Evolutionary conservation across 257 asterid genomes (phyloP).

Genomic region (Osmanthus fragrans): DNA sequence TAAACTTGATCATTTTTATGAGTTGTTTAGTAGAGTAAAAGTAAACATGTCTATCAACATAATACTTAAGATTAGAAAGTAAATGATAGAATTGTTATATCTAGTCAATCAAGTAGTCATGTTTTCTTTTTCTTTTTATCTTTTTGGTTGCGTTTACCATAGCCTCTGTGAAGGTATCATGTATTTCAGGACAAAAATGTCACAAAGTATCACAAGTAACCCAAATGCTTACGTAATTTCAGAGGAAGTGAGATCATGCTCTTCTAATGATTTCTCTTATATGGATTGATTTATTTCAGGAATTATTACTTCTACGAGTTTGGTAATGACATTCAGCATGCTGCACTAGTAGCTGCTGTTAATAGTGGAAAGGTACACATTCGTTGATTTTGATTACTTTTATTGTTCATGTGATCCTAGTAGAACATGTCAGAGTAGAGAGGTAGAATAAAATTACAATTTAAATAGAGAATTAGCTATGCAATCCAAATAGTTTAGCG

Average conservation of each 20-base stretch:
- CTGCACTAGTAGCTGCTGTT: slow-evolving; percentile 84
- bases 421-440: neutral
- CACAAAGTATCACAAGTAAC: neutral
- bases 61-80: neutral
- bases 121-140: neutral
- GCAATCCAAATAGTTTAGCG: neutral
- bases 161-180: neutral
- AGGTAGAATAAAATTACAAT: neutral
- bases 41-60: neutral
- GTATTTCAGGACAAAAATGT: neutral
- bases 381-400: neutral
- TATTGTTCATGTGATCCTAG: neutral
- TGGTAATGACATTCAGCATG: slow-evolving; percentile 62
- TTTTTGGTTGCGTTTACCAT: neutral
- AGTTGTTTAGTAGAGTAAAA: neutral
- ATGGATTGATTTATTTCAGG: slow-evolving; percentile 47
- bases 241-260: neutral
- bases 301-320: slow-evolving; percentile 90
- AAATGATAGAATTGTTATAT: neutral
- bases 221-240: neutral
- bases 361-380: slow-evolving; percentile 65
- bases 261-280: neutral
- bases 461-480: neutral
- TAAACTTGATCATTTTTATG: neutral
- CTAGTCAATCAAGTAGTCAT: neutral